Percentiles rank a stretch among this genome's conserved stretches.
These are phyloP conservation scores for Starmerella khaoyaiensis DNA, from an alignment of 805 yeast species.

Conservation along the genomic window DNA sequence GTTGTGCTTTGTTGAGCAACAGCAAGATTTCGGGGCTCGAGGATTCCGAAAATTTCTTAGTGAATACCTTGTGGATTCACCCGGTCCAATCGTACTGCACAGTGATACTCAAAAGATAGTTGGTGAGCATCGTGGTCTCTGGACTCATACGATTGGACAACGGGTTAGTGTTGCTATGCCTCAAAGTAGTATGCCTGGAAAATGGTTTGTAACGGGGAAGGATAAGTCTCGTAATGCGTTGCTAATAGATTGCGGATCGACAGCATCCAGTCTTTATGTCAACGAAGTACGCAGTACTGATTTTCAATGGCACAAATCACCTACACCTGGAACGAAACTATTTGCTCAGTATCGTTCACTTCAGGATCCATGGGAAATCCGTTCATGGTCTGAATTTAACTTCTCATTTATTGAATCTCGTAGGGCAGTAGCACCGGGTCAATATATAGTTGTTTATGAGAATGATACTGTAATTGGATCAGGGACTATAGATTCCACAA, in stretches of 20 bases:
- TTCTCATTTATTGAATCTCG: slow-evolving; percentile 36
- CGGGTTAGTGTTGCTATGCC: slow-evolving; percentile 71
- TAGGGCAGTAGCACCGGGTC: slow-evolving; percentile 84
- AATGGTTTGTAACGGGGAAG: slow-evolving; percentile 80
- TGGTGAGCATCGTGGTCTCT: slow-evolving; percentile 75
- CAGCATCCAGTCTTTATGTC: slow-evolving; percentile 44
- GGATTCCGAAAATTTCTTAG: slow-evolving; percentile 54
- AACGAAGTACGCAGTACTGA: slow-evolving; percentile 33
- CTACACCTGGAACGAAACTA: slow-evolving; percentile 23
- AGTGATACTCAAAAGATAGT: slow-evolving; percentile 47
- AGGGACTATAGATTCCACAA: slow-evolving; percentile 14
- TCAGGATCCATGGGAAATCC: slow-evolving; percentile 41
- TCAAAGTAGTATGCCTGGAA: slow-evolving; percentile 72
- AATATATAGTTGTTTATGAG: slow-evolving; percentile 60
- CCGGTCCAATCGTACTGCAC: slow-evolving; percentile 69
- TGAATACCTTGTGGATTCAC: slow-evolving; percentile 58
- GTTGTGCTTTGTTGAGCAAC: slow-evolving; percentile 70
- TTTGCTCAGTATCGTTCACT: slow-evolving; percentile 61
- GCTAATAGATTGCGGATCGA: slow-evolving; percentile 60
- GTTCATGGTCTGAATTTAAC: slow-evolving; percentile 17
- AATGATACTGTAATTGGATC: slow-evolving; percentile 54
- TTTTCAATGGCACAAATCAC: slow-evolving; percentile 39
- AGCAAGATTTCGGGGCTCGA: slow-evolving; percentile 30
- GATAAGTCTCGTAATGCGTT: slow-evolving; percentile 51
- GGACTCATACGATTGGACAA: slow-evolving; percentile 96